Percentiles rank a stretch among this genome's conserved stretches.
Evolutionary conservation across 352 stramenopile genomes (phyloP).

Genomic region (Pythium dissimile): DNA sequence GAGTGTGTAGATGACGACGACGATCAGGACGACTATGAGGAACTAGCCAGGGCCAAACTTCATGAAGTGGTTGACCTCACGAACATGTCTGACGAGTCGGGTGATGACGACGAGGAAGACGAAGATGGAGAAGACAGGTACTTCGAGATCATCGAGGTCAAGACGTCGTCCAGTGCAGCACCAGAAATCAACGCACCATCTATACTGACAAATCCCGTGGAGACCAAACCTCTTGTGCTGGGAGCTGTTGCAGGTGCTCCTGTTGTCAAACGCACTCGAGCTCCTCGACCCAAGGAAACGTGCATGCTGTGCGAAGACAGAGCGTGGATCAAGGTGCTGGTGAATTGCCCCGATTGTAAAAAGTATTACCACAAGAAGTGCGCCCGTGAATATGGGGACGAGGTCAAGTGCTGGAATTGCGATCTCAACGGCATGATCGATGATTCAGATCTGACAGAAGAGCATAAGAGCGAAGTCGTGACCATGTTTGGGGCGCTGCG

Average conservation of each 20-base stretch:
- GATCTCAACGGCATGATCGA: slow-evolving; percentile 73
- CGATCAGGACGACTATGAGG: slow-evolving; percentile 32
- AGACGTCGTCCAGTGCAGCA: background rate
- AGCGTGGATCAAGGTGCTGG: slow-evolving; percentile 29
- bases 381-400: slow-evolving; percentile 65
- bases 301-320: slow-evolving; percentile 63
- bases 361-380: slow-evolving; percentile 77
- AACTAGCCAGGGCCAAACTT: slow-evolving; percentile 37
- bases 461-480: slow-evolving; percentile 38
- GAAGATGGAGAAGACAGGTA: slow-evolving; percentile 26
- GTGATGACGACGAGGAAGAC: slow-evolving; percentile 34
- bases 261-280: slow-evolving; percentile 21
- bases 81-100: slow-evolving; percentile 49
- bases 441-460: slow-evolving; percentile 63
- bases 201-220: background rate
- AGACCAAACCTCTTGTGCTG: too few relatives aligned
- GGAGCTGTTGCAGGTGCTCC: background rate
- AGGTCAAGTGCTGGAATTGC: slow-evolving; percentile 72
- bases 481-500: slow-evolving; percentile 45
- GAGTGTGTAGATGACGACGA: slow-evolving; percentile 30
- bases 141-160: slow-evolving; percentile 2
- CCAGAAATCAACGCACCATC: background rate
- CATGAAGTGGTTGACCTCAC: slow-evolving; percentile 63
- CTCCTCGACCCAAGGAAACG: slow-evolving; percentile 32
- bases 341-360: slow-evolving; percentile 41